A percentile compares a stretch with the other conserved stretches of the same genome.
Conservation (phyloP, 768 basidiomycete species). For the Pisolithus orientalis region DNA sequence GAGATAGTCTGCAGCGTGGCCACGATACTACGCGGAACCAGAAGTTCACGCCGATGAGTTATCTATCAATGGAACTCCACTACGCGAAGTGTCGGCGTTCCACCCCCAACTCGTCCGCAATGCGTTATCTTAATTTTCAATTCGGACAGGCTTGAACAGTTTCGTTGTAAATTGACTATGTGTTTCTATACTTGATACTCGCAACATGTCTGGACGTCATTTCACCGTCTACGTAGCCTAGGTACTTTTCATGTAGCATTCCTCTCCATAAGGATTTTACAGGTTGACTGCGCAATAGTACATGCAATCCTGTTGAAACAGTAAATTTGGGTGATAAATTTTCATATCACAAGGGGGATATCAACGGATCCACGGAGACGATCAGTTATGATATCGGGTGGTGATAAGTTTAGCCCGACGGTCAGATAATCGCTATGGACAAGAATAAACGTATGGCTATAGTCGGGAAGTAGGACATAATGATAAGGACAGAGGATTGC, state of each 20-base stretch:
- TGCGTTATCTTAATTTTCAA: slow-evolving; percentile 11
- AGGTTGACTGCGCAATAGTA: too few relatives aligned
- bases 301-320: not conserved
- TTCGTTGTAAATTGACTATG: not conserved
- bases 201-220: not conserved
- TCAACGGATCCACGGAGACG: too few relatives aligned
- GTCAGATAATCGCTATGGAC: too few relatives aligned
- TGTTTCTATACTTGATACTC: not conserved
- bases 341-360: too few relatives aligned
- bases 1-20: not conserved
- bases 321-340: not conserved
- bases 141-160: not conserved
- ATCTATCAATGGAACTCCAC: not conserved
- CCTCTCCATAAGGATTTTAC: not conserved
- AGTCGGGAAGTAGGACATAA: too few relatives aligned
- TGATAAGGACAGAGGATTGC: too few relatives aligned
- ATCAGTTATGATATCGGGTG: too few relatives aligned
- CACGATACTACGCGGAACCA: not conserved
- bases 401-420: too few relatives aligned
- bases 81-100: not conserved
- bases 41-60: not conserved
- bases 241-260: not conserved
- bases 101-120: not conserved
- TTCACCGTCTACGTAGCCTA: not conserved
- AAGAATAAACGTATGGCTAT: too few relatives aligned